phyloP scores from a whole-genome alignment of 768 basidiomycete species.

The Calocera cornea region DNA sequence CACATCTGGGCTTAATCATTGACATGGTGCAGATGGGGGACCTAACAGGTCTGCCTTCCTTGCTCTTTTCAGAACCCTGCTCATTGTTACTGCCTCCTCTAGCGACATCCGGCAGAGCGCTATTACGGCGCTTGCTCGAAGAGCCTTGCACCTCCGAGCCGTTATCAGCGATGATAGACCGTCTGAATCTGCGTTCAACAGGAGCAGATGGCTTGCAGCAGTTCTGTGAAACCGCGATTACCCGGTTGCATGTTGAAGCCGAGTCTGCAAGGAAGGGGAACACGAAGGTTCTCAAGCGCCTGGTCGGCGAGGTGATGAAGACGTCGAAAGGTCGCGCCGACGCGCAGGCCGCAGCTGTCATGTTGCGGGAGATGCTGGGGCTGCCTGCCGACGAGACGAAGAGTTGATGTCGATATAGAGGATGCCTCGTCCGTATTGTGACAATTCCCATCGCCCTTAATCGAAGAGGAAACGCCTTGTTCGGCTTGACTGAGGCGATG shows the following conservation, averaged over 20 bases:
- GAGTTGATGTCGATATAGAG: background rate
- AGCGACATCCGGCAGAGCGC: conserved; percentile 67
- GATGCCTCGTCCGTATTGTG: no score
- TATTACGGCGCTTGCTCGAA: conserved; percentile 58
- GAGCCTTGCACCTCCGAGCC: conserved; percentile 16
- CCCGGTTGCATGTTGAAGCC: conserved; percentile 50
- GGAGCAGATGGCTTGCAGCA: conserved; percentile 5
- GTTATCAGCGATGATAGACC: background rate
- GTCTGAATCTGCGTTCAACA: conserved; percentile 4
- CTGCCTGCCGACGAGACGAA: background rate
- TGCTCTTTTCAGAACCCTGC: conserved; percentile 12
- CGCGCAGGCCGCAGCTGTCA: conserved; percentile 41
- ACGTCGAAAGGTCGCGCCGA: conserved; percentile 64
- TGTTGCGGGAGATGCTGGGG: conserved; percentile 27
- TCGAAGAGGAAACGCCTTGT: no score
- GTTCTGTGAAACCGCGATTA: conserved; percentile 53
- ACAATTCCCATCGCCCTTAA: no score
- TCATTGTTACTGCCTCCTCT: conserved; percentile 1
- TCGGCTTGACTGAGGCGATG: no score
- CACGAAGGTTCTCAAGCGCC: conserved; percentile 60
- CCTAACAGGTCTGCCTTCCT: conserved; percentile 47
- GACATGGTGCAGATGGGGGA: conserved; percentile 51
- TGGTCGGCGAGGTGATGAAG: conserved; percentile 80
- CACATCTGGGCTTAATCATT: conserved; percentile 62
- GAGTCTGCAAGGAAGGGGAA: conserved; percentile 55